These are phyloP conservation scores for Candida pseudoviswanathii DNA, from an alignment of 1,139 yeast species.

Conservation along the genomic window DNA sequence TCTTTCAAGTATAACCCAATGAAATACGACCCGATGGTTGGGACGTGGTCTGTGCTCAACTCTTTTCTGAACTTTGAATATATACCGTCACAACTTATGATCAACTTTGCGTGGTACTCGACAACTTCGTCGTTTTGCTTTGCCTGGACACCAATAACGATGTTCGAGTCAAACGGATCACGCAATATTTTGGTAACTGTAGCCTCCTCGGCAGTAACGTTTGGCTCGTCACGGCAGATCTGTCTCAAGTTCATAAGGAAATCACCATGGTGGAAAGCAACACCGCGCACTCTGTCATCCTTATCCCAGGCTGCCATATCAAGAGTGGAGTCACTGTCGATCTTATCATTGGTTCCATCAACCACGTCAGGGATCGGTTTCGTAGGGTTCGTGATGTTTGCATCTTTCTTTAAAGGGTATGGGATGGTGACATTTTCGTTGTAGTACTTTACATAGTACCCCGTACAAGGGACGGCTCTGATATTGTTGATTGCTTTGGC, in stretches of 20 bases:
- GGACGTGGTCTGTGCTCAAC: constrained; percentile 56
- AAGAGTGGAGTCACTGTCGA: constrained; percentile 51
- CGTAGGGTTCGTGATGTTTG: constrained; percentile 43
- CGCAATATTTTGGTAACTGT: constrained; percentile 68
- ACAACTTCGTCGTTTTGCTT: constrained; percentile 24
- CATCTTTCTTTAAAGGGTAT: constrained; percentile 67
- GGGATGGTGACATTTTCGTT: constrained; percentile 59
- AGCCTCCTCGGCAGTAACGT: constrained; percentile 79
- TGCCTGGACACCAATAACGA: constrained; percentile 68
- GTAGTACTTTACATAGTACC: constrained; percentile 76
- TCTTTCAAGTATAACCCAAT: constrained; percentile 77
- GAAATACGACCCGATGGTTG: constrained; percentile 78
- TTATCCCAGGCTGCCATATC: constrained; percentile 56
- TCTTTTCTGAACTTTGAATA: constrained; percentile 89
- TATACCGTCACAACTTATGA: constrained; percentile 90
- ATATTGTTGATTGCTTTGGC: constrained; percentile 75
- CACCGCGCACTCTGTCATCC: constrained; percentile 70
- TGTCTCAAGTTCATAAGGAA: constrained; percentile 75
- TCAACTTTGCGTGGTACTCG: constrained; percentile 58
- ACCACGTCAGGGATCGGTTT: constrained; percentile 59
- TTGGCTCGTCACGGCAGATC: constrained; percentile 68
- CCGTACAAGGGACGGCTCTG: constrained; percentile 75
- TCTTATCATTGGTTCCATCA: constrained; percentile 56
- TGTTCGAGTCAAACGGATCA: constrained; percentile 47
- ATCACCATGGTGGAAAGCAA: constrained; percentile 90